Percentiles rank a stretch among this genome's conserved stretches.
Evolutionary conservation across 2,329 filamentous ascomycete species (phyloP).

Genomic region (Albophoma yamanashiensis): DNA sequence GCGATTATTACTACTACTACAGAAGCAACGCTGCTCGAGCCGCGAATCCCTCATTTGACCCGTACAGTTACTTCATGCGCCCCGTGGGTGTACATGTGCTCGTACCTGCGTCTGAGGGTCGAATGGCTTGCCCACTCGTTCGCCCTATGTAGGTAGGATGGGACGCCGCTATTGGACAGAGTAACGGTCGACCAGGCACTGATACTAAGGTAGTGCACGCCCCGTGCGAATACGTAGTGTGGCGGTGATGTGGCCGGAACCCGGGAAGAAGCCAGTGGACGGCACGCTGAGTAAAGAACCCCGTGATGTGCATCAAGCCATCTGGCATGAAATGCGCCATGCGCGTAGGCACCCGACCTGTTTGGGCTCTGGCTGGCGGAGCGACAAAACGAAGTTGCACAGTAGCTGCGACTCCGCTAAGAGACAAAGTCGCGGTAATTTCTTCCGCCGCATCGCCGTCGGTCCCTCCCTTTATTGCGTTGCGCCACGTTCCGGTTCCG

Average conservation of each 20-base stretch:
- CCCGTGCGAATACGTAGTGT: background rate
- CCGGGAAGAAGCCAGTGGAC: background rate
- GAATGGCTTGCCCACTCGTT: background rate
- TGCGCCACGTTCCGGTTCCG: background rate
- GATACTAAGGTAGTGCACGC: background rate
- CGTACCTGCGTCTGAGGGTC: background rate
- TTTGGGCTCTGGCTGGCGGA: background rate
- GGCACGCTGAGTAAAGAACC: background rate
- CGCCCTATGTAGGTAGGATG: background rate
- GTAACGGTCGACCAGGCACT: background rate
- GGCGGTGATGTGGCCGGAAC: background rate
- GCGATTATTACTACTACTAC: background rate
- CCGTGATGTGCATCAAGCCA: background rate
- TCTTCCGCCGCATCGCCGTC: background rate
- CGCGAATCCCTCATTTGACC: background rate
- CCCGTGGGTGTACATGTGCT: no score
- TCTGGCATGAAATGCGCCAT: background rate
- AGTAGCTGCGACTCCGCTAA: background rate
- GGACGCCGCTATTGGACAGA: background rate
- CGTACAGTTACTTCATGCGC: no score
- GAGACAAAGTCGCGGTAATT: background rate
- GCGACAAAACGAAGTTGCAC: background rate
- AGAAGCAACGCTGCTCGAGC: background rate
- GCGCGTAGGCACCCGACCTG: background rate
- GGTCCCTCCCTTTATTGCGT: background rate